Base-by-base conservation (phyloP, 805 yeast species). In the Barnettozyma sucrosica region DNA sequence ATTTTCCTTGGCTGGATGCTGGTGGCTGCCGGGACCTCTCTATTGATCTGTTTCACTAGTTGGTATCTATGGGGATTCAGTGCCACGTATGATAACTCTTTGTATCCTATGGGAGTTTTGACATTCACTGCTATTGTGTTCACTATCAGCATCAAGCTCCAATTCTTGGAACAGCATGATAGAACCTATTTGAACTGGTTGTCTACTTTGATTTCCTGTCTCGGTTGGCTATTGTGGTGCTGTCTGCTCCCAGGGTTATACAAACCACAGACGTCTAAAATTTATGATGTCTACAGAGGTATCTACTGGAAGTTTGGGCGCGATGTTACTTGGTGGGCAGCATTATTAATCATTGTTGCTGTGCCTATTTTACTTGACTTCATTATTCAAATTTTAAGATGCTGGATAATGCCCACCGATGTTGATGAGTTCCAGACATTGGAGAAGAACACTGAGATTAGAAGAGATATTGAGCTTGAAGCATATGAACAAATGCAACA, bases 181-280 rank as follows among this genome's bases (percentile, higher is more conserved):
- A 71, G 88, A 49, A 83, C 85, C 13, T 75, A 86, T 70, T 59
- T 88, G 36, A 83, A 86, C 20, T 68, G 80, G 54, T 79, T 80
- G 0, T 80, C 93, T 0, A 75, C 82, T 51, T 59, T 77, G 11
- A 72, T 89, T 14, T 87, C 96, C 0, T 81, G 81, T 28, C 79
- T 83, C 21, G 99, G 98, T 1, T 93, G 95, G 83, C 67, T 85
- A 7, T 56, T 82, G 11, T 93, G 97, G 97, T 81, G 87, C 63
- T 72, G 85, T 47, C 63, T 89, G 25, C 76, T 92, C 41, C 86
- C 90, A 60, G 75, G 74, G 4, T 66, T 90, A n/a, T 84, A 87
- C 62, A 69, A 66, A 65, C 58, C 65, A 60, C 55, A 77, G 67
- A 60, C 77, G 60, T 45, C 72, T 74, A 30, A 78, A 46, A 85